Evolutionary conservation across 2,329 filamentous ascomycete species (phyloP).

Genomic region (Colletotrichum sojae): DNA sequence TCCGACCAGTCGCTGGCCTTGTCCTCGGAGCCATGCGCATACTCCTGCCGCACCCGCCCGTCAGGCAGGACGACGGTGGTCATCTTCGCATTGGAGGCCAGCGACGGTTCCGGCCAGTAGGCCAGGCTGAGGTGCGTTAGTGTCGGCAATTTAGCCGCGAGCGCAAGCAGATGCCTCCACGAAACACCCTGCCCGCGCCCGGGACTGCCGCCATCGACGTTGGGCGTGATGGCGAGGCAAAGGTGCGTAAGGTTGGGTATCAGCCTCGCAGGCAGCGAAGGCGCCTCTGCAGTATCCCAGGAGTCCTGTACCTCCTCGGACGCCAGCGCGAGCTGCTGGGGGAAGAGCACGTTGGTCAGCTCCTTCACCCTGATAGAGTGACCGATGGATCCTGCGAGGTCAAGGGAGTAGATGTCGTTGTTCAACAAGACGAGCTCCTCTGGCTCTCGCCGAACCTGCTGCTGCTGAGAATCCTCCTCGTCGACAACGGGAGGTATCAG

Average conservation of each 20-base stretch:
- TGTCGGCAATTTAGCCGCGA: slow-evolving; percentile 66
- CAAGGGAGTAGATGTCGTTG: slow-evolving; percentile 65
- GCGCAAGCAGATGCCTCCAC: slow-evolving; percentile 70
- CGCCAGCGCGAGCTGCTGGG: slow-evolving; percentile 44
- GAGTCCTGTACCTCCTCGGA: slow-evolving; percentile 61
- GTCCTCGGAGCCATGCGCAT: slow-evolving; percentile 69
- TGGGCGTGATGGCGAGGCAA: slow-evolving; percentile 66
- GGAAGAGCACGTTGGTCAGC: slow-evolving; percentile 65
- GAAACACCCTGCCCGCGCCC: slow-evolving; percentile 56
- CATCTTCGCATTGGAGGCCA: slow-evolving; percentile 68
- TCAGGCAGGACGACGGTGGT: slow-evolving; percentile 62
- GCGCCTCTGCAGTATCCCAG: slow-evolving; percentile 63
- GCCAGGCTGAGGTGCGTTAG: slow-evolving; percentile 74
- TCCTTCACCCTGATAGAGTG: slow-evolving; percentile 67
- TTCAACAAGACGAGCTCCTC: slow-evolving; percentile 51
- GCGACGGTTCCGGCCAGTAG: slow-evolving; percentile 72
- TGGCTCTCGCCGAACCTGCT: slow-evolving; percentile 43
- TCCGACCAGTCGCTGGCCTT: slow-evolving; percentile 73
- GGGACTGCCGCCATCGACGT: slow-evolving; percentile 27
- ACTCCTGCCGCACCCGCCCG: slow-evolving; percentile 64
- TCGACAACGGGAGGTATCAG: slow-evolving; percentile 54
- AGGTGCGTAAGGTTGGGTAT: slow-evolving; percentile 73
- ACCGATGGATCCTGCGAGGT: slow-evolving; percentile 68
- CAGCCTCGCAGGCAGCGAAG: slow-evolving; percentile 50
- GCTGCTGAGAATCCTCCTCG: slow-evolving; percentile 39